Conservation (phyloP, 2,329 filamentous ascomycete genomes). For the Blastomyces emzantsi region DNA sequence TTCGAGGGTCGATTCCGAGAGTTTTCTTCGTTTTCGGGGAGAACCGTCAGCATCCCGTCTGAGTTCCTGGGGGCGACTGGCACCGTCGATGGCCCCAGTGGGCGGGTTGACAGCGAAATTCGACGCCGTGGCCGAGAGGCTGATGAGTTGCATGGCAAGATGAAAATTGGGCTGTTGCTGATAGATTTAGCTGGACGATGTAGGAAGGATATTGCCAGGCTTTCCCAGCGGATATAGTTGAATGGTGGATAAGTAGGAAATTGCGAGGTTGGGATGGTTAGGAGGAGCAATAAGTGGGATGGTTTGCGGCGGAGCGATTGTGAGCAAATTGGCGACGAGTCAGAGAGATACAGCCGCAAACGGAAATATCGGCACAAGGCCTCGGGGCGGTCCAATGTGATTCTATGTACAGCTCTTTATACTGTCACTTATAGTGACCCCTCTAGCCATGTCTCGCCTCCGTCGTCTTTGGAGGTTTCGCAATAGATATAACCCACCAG, state of each 20-base stretch:
- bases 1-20: slow-evolving; percentile 7
- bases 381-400: too few relatives aligned
- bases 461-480: neutral
- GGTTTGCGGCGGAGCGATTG: neutral
- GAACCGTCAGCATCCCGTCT: slow-evolving; percentile 4
- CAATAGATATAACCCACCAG: neutral
- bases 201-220: neutral
- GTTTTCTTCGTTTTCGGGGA: slow-evolving; percentile 17
- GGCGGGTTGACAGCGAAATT: neutral
- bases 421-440: neutral
- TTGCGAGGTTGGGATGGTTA: neutral
- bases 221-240: neutral
- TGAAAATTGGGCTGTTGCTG: neutral
- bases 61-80: neutral
- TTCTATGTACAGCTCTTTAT: neutral
- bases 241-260: neutral
- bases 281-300: neutral
- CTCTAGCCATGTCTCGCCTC: neutral
- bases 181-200: neutral
- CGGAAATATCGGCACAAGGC: neutral
- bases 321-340: too few relatives aligned
- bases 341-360: neutral
- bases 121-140: slow-evolving; percentile 7
- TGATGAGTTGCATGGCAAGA: neutral
- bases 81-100: neutral